Conservation (phyloP, 768 basidiomycete genomes). For the Chiua virens region DNA sequence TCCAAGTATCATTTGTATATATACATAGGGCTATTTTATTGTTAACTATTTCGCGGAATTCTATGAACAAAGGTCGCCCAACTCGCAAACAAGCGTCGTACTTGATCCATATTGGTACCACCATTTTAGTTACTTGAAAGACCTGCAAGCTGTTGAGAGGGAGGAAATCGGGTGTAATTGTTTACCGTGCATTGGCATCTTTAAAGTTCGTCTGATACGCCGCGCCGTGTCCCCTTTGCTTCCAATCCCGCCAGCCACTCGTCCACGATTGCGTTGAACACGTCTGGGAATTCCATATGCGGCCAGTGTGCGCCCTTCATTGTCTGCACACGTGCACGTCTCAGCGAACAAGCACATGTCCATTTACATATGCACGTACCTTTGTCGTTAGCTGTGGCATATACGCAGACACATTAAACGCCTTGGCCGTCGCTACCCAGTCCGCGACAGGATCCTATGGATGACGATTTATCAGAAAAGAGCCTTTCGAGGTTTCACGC, state of each 20-base stretch:
- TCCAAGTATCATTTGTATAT: too few species aligned
- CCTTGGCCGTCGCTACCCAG: conserved; percentile 35
- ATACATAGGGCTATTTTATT: too few species aligned
- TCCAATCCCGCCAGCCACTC: conserved; percentile 45
- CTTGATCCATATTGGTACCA: too few species aligned
- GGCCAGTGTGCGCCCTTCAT: conserved; percentile 65
- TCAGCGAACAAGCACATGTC: conserved; percentile 36
- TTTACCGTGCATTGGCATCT: neutral
- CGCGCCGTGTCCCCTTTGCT: neutral
- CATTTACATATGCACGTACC: conserved; percentile 26
- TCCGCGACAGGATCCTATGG: conserved; percentile 45
- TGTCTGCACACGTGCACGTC: conserved; percentile 34
- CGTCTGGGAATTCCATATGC: conserved; percentile 57
- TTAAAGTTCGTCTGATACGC: conserved; percentile 19
- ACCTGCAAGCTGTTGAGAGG: too few species aligned
- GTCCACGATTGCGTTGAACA: conserved; percentile 51
- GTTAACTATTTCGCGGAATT: too few species aligned
- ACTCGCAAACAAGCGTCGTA: too few species aligned
- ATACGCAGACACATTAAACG: conserved; percentile 28
- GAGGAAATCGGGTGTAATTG: too few species aligned
- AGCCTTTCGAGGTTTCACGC: too few species aligned
- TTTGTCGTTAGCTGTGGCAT: conserved; percentile 36
- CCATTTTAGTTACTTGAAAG: too few species aligned
- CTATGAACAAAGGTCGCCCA: too few species aligned
- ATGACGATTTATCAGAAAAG: too few species aligned